Percentiles rank a stretch among this genome's conserved stretches.
Conservation (phyloP, 225 moss, liverwort and hornwort genomes). For the Marchantia paleacea region DNA sequence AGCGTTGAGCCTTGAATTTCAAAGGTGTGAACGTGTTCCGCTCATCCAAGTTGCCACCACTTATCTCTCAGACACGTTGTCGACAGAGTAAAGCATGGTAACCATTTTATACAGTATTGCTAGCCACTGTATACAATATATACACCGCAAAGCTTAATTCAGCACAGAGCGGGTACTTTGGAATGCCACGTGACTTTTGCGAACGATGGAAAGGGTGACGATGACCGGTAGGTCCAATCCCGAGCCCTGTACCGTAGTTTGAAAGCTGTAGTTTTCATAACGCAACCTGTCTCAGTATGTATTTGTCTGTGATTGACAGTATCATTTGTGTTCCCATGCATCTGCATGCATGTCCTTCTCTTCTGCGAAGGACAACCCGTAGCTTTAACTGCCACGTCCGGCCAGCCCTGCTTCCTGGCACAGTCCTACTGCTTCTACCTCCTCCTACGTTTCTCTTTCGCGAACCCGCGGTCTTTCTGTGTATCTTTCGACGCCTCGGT, state of each 20-base stretch:
- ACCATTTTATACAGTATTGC: too few species aligned
- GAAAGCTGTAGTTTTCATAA: background rate
- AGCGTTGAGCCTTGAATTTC: too few species aligned
- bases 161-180: background rate
- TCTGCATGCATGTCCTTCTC: background rate
- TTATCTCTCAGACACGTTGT: too few species aligned
- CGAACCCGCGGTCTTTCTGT: background rate
- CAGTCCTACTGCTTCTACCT: background rate
- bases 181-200: background rate
- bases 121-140: too few species aligned
- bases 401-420: background rate
- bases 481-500: background rate
- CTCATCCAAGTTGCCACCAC: too few species aligned
- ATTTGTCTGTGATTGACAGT: background rate
- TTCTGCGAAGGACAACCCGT: background rate
- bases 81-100: too few species aligned
- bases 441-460: background rate
- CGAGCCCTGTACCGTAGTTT: background rate
- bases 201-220: background rate
- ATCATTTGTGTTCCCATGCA: background rate
- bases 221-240: background rate
- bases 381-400: slow-evolving; percentile 16
- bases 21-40: too few species aligned
- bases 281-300: background rate
- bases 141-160: background rate